Evolutionary conservation across 768 basidiomycete species (phyloP), one percentile per base, ranked within the genome.

Genomic region (Terana coerulea): DNA sequence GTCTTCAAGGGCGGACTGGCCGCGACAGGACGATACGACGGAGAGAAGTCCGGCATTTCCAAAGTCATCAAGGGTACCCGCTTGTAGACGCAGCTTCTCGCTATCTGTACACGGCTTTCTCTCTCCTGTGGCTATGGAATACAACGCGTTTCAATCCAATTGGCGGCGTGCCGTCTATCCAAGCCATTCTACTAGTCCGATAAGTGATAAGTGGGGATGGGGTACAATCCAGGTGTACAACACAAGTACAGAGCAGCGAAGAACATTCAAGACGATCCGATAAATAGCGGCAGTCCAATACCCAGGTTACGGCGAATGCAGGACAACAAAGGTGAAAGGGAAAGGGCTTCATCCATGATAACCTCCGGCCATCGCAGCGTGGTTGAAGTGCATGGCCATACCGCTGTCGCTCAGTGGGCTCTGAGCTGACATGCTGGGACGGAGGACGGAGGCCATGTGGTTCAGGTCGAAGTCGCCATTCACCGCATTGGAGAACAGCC

Each of bases 41-140:
- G 97, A 64, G 97, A 99, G 72, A 83, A 79, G 70, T 86, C 88
- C 51, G 95, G 95, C 77, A 95, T 97, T 64, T 86, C 84, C 56
- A 91, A 85, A 63, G 88, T 92, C 31, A 76, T 93, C 72, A 95
- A 95, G 75, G 86, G 89, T 68, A 76, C 91, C 57, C 83, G 79
- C 56, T 72, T 97, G 65, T 69, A 52, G 56, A 41, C n/a, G 29
- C 17, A 17, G 22, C 31, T 15, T 14, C 21, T 7, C 29, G 5
- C 19, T 11, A 22, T 39, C 17, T 14, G 10, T 22, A 19, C 17
- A 17, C 24, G 37, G 5, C 37, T 10, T 39, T 33, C 37, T 39
- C 24, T 39, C 24, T 39, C 17, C 37, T 39, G 17, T 22, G 15
- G 14, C 14, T 12, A 35, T 14, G 34, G 34, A 35, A 35, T 12